A percentile compares a stretch with the other conserved stretches of the same genome.
Evolutionary conservation across 805 yeast genomes (phyloP).

Genomic region (Hanseniaspora occidentalis): DNA sequence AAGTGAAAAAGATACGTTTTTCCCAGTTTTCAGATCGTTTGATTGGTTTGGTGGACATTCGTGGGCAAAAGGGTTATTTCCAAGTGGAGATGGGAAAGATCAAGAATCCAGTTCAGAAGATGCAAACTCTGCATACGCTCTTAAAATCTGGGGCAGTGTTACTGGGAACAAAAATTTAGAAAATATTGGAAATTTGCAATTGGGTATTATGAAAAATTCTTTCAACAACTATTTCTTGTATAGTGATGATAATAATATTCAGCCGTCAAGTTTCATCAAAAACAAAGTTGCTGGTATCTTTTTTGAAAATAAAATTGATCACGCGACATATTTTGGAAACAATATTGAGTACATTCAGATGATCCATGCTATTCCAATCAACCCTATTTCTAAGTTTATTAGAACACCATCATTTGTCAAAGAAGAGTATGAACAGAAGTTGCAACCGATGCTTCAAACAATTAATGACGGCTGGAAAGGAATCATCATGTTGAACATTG

Average conservation of each 20-base stretch:
- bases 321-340: conserved; percentile 61
- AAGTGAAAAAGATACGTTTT: conserved; percentile 35
- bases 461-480: conserved; percentile 66
- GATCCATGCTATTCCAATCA: conserved; percentile 66
- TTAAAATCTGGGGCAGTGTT: conserved; percentile 54
- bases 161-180: conserved; percentile 40
- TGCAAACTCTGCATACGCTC: conserved; percentile 56
- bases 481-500: conserved; percentile 58
- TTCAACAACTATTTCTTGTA: conserved; percentile 45
- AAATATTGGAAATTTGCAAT: conserved; percentile 43
- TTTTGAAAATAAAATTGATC: conserved; percentile 61
- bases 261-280: conserved; percentile 37
- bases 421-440: conserved; percentile 51
- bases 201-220: conserved; percentile 41
- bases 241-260: conserved; percentile 32
- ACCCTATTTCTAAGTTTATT: conserved; percentile 52
- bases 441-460: conserved; percentile 31
- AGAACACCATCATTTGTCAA: conserved; percentile 40
- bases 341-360: conserved; percentile 67
- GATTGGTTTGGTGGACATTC: conserved; percentile 74
- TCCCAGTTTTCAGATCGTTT: conserved; percentile 57
- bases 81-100: conserved; percentile 65
- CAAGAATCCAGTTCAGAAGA: conserved; percentile 69
- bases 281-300: conserved; percentile 60
- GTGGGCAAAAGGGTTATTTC: conserved; percentile 63